phyloP scores from a whole-genome alignment of 108 stramenopile species.

The Chaetoceros tenuissimus region DNA sequence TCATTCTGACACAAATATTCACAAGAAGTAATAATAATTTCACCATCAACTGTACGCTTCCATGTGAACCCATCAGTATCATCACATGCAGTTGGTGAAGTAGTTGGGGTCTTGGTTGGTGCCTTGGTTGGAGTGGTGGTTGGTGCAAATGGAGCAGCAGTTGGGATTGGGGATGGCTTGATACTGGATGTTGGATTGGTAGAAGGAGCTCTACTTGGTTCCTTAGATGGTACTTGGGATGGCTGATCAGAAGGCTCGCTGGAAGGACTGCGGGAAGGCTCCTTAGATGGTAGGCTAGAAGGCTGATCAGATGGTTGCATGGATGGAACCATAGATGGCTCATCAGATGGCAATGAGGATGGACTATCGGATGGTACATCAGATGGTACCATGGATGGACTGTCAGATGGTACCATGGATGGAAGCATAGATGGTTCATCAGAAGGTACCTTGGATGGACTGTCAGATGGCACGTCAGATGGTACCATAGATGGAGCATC shows the following conservation, averaged over 20 bases:
- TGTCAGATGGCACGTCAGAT: constrained; percentile 8
- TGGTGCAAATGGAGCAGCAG: constrained; percentile 11
- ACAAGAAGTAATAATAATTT: no score
- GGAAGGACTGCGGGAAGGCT: background rate
- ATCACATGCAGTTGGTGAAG: background rate
- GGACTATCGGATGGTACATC: background rate
- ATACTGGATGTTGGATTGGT: background rate
- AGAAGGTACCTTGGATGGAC: constrained; percentile 3
- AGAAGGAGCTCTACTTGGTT: constrained; percentile 11
- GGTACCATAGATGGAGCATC: constrained; percentile 9
- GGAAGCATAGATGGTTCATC: background rate
- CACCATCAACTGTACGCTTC: no score
- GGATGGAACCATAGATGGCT: background rate
- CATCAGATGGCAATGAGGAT: background rate
- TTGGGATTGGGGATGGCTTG: background rate
- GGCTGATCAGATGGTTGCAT: background rate
- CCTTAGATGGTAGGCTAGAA: background rate
- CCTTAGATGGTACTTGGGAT: constrained; percentile 9
- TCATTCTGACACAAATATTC: no score
- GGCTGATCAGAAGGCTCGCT: constrained; percentile 5
- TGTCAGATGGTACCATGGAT: background rate
- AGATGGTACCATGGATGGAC: background rate
- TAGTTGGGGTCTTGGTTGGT: constrained; percentile 13
- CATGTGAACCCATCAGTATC: no score
- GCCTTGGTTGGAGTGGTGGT: constrained; percentile 14